Percentiles rank a stretch among this genome's conserved stretches.
These are phyloP conservation scores for Chloranthus sessilifolius DNA, from an alignment of 164 flowering plant species.

Conservation along the genomic window DNA sequence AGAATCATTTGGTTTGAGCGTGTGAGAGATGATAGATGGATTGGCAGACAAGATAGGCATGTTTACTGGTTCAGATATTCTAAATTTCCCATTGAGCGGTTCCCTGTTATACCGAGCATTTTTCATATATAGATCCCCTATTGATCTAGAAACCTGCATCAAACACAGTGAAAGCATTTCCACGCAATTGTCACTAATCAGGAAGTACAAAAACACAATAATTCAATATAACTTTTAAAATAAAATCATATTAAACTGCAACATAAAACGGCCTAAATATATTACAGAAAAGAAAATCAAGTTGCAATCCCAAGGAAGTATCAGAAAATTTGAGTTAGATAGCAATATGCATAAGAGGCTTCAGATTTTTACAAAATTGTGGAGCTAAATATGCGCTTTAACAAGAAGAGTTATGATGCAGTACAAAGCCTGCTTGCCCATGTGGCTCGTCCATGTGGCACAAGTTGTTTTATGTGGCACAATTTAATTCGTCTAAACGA, in stretches of 20 bases:
- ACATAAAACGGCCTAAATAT: constrained; percentile 4
- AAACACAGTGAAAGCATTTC: constrained; percentile 10
- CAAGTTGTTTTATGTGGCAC: too few species aligned
- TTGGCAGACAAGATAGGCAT: constrained; percentile 62
- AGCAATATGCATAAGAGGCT: too few species aligned
- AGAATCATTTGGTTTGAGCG: constrained; percentile 61
- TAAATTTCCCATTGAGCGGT: constrained; percentile 50
- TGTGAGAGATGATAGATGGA: constrained; percentile 52
- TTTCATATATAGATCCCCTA: constrained; percentile 82
- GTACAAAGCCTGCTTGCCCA: too few species aligned
- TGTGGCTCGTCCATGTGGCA: too few species aligned
- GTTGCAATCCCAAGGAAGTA: neutral
- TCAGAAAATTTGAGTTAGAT: too few species aligned
- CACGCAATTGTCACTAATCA: neutral
- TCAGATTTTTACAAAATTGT: too few species aligned
- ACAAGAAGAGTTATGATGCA: too few species aligned
- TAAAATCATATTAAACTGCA: neutral
- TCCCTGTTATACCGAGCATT: constrained; percentile 57
- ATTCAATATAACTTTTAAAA: neutral
- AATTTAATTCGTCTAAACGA: too few species aligned
- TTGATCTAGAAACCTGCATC: constrained; percentile 79
- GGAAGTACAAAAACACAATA: constrained; percentile 5
- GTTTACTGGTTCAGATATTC: constrained; percentile 61
- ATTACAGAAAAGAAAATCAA: neutral
- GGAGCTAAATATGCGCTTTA: too few species aligned